A percentile compares a stretch with the other conserved stretches of the same genome.
Evolutionary conservation across 2,329 filamentous ascomycete genomes (phyloP).

Genomic region (Blastomyces parvus): DNA sequence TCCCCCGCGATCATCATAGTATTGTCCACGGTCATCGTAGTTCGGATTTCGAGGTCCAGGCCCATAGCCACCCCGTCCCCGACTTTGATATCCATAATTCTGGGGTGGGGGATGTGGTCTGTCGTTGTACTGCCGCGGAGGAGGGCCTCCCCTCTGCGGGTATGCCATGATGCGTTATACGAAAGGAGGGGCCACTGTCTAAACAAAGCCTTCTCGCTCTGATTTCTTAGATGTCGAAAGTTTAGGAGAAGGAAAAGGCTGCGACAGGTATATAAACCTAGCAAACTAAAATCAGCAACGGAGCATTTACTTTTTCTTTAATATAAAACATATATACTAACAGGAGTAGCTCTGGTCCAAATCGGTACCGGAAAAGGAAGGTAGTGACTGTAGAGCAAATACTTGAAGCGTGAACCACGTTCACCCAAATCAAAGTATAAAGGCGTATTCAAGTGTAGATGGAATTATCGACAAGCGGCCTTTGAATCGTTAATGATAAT

Average conservation of each 20-base stretch:
- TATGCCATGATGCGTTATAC: slow-evolving; percentile 28
- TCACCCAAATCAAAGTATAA: neutral
- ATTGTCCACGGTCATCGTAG: slow-evolving; percentile 21
- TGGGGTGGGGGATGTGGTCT: slow-evolving; percentile 17
- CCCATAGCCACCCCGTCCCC: slow-evolving; percentile 21
- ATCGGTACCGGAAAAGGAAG: neutral
- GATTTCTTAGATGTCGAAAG: neutral
- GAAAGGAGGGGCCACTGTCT: neutral
- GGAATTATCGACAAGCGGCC: neutral
- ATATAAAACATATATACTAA: neutral
- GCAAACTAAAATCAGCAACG: neutral
- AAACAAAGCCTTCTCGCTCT: neutral
- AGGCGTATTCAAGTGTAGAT: neutral
- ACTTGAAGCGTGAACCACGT: neutral
- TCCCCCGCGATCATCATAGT: slow-evolving; percentile 20
- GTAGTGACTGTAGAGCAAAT: neutral
- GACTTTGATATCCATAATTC: slow-evolving; percentile 20
- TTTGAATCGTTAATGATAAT: neutral
- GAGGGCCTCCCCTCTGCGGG: slow-evolving; percentile 26
- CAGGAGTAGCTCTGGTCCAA: neutral
- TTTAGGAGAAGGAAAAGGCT: neutral
- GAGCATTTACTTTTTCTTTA: neutral
- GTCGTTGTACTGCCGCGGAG: slow-evolving; percentile 24
- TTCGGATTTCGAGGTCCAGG: slow-evolving; percentile 22
- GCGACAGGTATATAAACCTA: neutral